Evolutionary conservation across 768 basidiomycete genomes (phyloP).

Genomic region (Mycena leptocephala): DNA sequence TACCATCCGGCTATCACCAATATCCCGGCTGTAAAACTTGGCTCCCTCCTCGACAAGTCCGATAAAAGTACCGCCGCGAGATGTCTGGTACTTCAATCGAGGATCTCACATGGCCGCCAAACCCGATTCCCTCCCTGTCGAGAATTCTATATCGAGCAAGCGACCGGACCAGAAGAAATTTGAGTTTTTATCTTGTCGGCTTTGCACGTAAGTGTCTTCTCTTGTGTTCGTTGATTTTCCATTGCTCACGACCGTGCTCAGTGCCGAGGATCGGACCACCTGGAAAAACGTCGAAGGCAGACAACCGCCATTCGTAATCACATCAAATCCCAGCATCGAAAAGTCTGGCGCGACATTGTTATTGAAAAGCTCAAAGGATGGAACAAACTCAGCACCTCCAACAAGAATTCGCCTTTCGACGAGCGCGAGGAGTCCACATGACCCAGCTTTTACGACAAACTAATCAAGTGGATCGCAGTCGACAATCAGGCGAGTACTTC

Average conservation of each 20-base stretch:
- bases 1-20: neutral
- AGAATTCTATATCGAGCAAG: neutral
- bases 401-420: neutral
- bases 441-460: conserved; percentile 34
- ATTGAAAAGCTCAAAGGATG: conserved; percentile 33
- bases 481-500: conserved; percentile 39
- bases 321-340: conserved; percentile 14
- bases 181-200: neutral
- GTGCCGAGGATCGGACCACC: conserved; percentile 13
- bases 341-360: conserved; percentile 26
- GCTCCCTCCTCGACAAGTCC: neutral
- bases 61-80: neutral
- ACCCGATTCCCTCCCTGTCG: neutral
- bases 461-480: conserved; percentile 42
- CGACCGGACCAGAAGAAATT: neutral
- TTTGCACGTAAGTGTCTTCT: conserved; percentile 6
- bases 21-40: neutral
- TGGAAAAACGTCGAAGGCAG: conserved; percentile 37
- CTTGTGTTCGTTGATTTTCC: neutral
- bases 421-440: conserved; percentile 30
- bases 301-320: conserved; percentile 33
- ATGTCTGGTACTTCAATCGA: conserved; percentile 18
- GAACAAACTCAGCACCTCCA: neutral
- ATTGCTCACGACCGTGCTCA: neutral
- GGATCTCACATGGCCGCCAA: neutral